A percentile compares a stretch with the other conserved stretches of the same genome.
These are phyloP conservation scores for Epichloe scottii DNA, from an alignment of 2,329 filamentous ascomycete species.

Conservation along the genomic window DNA sequence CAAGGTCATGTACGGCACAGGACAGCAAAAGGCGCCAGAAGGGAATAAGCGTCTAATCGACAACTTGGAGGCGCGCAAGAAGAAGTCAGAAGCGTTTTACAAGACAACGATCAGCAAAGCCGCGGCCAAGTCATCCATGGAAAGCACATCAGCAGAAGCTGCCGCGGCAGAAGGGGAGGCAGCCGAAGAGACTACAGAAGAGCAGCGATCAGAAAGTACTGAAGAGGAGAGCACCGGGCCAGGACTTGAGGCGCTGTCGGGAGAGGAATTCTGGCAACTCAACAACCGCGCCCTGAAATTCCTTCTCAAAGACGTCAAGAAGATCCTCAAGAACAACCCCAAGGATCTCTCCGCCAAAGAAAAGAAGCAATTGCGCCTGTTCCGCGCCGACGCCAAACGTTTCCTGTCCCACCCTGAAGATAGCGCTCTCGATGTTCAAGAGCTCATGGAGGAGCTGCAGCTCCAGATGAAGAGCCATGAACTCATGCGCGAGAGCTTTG, in stretches of 20 bases:
- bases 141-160: slow-evolving; percentile 9
- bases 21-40: slow-evolving; percentile 47
- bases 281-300: slow-evolving; percentile 15
- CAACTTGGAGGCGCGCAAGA: slow-evolving; percentile 16
- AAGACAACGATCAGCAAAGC: slow-evolving; percentile 10
- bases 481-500: slow-evolving; percentile 18
- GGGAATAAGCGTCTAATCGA: slow-evolving; percentile 12
- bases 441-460: slow-evolving; percentile 21
- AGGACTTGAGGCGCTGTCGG: slow-evolving; percentile 9
- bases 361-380: slow-evolving; percentile 64
- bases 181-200: neutral
- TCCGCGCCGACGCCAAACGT: slow-evolving; percentile 51
- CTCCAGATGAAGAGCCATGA: slow-evolving; percentile 21
- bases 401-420: slow-evolving; percentile 36
- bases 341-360: slow-evolving; percentile 50
- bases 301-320: slow-evolving; percentile 21
- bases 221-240: neutral
- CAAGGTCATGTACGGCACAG: slow-evolving; percentile 78
- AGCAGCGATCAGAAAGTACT: neutral
- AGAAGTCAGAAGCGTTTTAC: slow-evolving; percentile 15
- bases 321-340: slow-evolving; percentile 30
- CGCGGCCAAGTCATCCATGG: neutral
- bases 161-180: slow-evolving; percentile 8
- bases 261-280: slow-evolving; percentile 14
- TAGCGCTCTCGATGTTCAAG: slow-evolving; percentile 15